Percentiles rank a stretch among this genome's conserved stretches.
Evolutionary conservation across 1,284 basidiomycete species (phyloP).

Genomic region (Moesziomyces sp.): DNA sequence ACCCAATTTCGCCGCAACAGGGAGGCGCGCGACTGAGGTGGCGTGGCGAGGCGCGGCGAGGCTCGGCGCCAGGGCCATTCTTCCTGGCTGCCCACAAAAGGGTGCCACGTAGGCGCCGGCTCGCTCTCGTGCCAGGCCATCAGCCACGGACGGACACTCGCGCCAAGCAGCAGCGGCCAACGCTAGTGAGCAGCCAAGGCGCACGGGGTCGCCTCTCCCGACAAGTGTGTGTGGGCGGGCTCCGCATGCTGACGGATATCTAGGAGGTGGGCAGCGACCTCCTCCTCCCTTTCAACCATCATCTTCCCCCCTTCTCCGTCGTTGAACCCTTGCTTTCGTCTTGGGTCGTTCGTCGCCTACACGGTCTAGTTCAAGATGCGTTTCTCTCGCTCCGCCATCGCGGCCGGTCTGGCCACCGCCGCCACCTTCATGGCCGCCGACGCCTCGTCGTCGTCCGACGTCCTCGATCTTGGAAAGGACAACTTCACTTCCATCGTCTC

Average conservation of each 20-base stretch:
- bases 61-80: background rate
- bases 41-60: background rate
- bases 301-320: background rate
- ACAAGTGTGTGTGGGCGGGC: no score
- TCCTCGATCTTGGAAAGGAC: constrained; percentile 78
- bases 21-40: background rate
- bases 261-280: background rate
- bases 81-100: background rate
- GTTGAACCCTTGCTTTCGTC: constrained; percentile 7
- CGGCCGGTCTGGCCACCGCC: constrained; percentile 52
- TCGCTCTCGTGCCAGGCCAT: background rate
- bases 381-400: constrained; percentile 48
- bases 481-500: constrained; percentile 80
- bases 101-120: constrained; percentile 17
- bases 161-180: no score
- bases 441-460: constrained; percentile 77
- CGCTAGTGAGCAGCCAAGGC: no score
- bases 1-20: background rate
- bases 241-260: constrained; percentile 5
- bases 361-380: constrained; percentile 34
- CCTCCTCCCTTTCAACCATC: background rate
- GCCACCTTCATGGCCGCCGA: constrained; percentile 71
- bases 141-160: no score
- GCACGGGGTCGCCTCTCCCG: no score
- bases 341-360: constrained; percentile 3